phyloP scores from a whole-genome alignment of 306 rosid genomes.

The Aeschynomene evenia region DNA sequence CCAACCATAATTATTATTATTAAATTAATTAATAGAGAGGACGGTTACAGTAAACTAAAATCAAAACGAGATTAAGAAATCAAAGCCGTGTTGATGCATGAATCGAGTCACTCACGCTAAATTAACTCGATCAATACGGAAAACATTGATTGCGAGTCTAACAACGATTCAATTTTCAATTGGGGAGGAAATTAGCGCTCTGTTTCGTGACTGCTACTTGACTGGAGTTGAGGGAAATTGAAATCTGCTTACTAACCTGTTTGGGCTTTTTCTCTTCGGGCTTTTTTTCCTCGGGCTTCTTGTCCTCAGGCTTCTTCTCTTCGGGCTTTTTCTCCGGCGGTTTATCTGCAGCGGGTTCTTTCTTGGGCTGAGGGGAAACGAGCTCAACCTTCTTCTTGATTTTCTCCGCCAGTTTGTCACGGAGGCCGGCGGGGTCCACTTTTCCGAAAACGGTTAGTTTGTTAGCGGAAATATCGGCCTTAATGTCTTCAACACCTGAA shows the following conservation, averaged over 20 bases:
- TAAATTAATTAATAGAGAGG: background rate
- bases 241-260: conserved; percentile 26
- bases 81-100: background rate
- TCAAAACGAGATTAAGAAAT: background rate
- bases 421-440: conserved; percentile 51
- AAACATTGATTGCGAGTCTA: background rate
- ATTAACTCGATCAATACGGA: background rate
- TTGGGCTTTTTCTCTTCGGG: conserved; percentile 54
- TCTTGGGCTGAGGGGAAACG: conserved; percentile 58
- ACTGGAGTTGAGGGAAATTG: background rate
- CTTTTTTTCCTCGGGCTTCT: conserved; percentile 49
- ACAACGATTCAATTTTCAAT: background rate
- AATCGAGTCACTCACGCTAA: background rate
- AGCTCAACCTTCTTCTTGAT: conserved; percentile 73
- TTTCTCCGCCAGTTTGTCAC: conserved; percentile 54
- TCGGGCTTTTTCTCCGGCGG: conserved; percentile 48
- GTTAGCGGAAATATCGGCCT: conserved; percentile 49
- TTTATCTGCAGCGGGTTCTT: conserved; percentile 54
- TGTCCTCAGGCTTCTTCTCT: conserved; percentile 54
- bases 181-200: background rate
- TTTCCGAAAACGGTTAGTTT: conserved; percentile 68
- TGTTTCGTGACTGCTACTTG: background rate
- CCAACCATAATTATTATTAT: background rate
- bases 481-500: conserved; percentile 71
- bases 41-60: conserved; percentile 6